These are phyloP conservation scores for Ampelocalamus luodianensis DNA, from an alignment of 176 grass and related monocot species.

Conservation along the genomic window DNA sequence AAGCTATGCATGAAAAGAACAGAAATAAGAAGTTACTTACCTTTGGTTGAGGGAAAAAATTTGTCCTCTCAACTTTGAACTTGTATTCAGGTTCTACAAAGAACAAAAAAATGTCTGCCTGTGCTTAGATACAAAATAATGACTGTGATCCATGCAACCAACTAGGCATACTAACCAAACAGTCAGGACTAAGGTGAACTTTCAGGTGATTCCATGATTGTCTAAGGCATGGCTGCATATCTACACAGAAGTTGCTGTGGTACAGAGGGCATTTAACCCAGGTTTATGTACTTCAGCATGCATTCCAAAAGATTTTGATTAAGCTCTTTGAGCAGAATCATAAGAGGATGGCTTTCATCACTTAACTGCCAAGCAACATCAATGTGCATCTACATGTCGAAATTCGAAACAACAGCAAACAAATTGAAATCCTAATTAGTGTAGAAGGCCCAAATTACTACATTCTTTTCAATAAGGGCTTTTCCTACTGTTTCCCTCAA, in stretches of 20 bases:
- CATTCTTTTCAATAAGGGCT: not conserved
- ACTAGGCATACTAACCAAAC: constrained; percentile 1
- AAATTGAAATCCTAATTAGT: not conserved
- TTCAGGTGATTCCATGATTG: not conserved
- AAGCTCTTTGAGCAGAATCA: not conserved
- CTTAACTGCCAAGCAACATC: not conserved
- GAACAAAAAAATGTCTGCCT: constrained; percentile 29
- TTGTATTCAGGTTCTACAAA: constrained; percentile 87
- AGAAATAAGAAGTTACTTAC: constrained; percentile 44
- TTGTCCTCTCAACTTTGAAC: constrained; percentile 74
- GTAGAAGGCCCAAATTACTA: not conserved
- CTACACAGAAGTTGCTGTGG: not conserved
- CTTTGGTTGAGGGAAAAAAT: constrained; percentile 90
- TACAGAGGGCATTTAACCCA: not conserved
- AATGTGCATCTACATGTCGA: not conserved
- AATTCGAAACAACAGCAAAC: not conserved
- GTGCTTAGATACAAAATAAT: constrained; percentile 17
- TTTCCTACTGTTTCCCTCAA: not conserved
- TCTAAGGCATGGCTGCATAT: not conserved
- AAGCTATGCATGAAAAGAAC: not conserved
- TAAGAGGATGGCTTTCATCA: not conserved
- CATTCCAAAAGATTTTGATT: not conserved
- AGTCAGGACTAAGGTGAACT: not conserved
- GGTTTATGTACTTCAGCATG: not conserved
- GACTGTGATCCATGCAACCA: not conserved